A percentile compares a stretch with the other conserved stretches of the same genome.
Evolutionary conservation across 2,329 filamentous ascomycete genomes (phyloP).

Genomic region (Diaporthe sp.): DNA sequence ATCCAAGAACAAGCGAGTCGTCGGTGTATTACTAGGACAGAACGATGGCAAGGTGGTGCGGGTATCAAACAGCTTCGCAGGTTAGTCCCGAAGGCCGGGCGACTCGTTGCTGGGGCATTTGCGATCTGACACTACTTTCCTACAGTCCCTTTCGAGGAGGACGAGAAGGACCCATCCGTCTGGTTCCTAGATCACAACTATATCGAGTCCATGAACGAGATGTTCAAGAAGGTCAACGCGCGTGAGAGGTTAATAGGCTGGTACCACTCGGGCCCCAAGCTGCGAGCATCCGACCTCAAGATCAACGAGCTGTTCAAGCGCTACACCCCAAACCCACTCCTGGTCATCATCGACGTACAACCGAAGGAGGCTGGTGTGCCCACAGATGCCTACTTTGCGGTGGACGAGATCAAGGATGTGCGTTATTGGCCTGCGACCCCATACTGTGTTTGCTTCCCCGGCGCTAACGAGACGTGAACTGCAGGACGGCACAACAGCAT

Average conservation of each 20-base stretch:
- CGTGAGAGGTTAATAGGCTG: constrained; percentile 98
- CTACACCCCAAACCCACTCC: constrained; percentile 95
- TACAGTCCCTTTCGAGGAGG: constrained; percentile 87
- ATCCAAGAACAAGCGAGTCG: constrained; percentile 85
- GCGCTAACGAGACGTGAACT: constrained; percentile 36
- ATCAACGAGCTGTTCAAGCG: constrained; percentile 99
- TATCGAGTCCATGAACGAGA: constrained; percentile 99
- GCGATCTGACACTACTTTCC: constrained; percentile 36
- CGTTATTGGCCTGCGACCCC: constrained; percentile 49
- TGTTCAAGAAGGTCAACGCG: constrained; percentile 99
- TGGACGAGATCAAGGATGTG: constrained; percentile 99
- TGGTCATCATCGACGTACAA: constrained; percentile 98
- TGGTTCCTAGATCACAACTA: constrained; percentile 99
- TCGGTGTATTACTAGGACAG: constrained; percentile 93
- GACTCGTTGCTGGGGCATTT: not conserved
- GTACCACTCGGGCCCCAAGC: constrained; percentile 98
- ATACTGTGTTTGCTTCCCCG: not conserved
- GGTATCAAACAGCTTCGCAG: constrained; percentile 98
- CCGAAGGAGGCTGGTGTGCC: constrained; percentile 98
- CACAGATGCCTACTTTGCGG: constrained; percentile 98
- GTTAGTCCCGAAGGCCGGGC: constrained; percentile 61
- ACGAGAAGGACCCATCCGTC: constrained; percentile 97
- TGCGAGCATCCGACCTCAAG: constrained; percentile 95
- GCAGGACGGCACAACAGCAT: constrained; percentile 95
- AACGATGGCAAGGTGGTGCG: constrained; percentile 97